A percentile compares a stretch with the other conserved stretches of the same genome.
These are phyloP conservation scores for Diaporthe longicolla DNA, from an alignment of 2,329 filamentous ascomycete species.

Conservation along the genomic window DNA sequence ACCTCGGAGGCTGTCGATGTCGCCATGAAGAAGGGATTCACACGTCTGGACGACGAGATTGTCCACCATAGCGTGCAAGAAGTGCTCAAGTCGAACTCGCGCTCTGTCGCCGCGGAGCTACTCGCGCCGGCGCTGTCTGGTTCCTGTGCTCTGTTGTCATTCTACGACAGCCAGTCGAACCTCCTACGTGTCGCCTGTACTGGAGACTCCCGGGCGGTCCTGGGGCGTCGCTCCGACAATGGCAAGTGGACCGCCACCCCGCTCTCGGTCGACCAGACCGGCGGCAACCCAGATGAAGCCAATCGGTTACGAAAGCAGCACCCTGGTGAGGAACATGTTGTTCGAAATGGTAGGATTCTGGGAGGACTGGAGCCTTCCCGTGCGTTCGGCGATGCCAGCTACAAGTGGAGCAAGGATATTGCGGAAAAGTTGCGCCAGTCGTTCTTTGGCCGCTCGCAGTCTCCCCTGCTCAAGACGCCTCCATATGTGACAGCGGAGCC, in stretches of 20 bases:
- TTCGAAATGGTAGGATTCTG: conserved; percentile 89
- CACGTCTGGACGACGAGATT: conserved; percentile 92
- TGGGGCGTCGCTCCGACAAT: conserved; percentile 81
- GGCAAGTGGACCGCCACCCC: conserved; percentile 95
- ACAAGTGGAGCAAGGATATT: conserved; percentile 94
- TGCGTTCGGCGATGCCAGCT: conserved; percentile 95
- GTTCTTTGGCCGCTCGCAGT: conserved; percentile 89
- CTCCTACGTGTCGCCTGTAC: conserved; percentile 95
- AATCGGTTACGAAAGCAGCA: conserved; percentile 87
- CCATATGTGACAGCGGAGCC: conserved; percentile 98
- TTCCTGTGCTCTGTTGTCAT: conserved; percentile 96
- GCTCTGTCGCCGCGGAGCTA: conserved; percentile 90
- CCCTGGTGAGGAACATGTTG: conserved; percentile 89
- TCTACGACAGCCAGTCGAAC: conserved; percentile 92
- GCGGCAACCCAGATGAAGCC: conserved; percentile 87
- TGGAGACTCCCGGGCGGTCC: conserved; percentile 93
- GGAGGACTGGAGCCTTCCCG: conserved; percentile 93
- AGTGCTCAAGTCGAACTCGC: conserved; percentile 89
- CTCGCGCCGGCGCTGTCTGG: conserved; percentile 94
- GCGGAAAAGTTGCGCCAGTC: conserved; percentile 85
- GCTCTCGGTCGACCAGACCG: conserved; percentile 94
- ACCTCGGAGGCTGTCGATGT: conserved; percentile 85
- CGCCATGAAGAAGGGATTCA: conserved; percentile 94
- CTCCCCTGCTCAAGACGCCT: conserved; percentile 85
- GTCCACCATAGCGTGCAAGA: conserved; percentile 93